Evolutionary conservation across 768 basidiomycete genomes (phyloP).

Genomic region (Calocybe cyanea): DNA sequence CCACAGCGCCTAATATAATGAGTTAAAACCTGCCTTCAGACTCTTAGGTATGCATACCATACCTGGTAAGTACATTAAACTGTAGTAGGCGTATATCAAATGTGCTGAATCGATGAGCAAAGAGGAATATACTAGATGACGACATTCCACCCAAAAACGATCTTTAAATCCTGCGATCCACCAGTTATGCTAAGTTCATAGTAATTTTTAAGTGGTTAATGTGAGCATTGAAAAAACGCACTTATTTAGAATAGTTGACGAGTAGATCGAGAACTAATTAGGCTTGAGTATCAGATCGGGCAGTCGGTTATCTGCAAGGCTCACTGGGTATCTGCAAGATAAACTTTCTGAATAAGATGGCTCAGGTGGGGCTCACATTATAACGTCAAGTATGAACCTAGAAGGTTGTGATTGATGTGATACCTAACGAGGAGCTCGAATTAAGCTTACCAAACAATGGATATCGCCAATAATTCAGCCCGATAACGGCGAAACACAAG

Average conservation of each 20-base stretch:
- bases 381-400: constrained; percentile 78
- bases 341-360: too few relatives aligned
- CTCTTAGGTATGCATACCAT: not conserved
- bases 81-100: too few relatives aligned
- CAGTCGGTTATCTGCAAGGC: not conserved
- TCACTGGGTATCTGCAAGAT: not conserved
- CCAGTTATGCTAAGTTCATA: constrained; percentile 51
- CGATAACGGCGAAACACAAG: constrained; percentile 84
- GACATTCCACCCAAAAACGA: constrained; percentile 79
- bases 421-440: not conserved
- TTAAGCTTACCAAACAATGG: constrained; percentile 62
- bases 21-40: too few relatives aligned
- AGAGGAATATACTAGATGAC: constrained; percentile 65
- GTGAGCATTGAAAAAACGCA: constrained; percentile 24
- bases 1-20: constrained; percentile 42
- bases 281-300: not conserved
- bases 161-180: constrained; percentile 40
- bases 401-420: not conserved
- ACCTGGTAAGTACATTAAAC: constrained; percentile 38
- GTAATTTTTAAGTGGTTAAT: not conserved
- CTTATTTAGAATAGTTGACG: constrained; percentile 67
- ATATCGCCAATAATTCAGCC: constrained; percentile 62
- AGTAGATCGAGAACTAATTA: constrained; percentile 43
- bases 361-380: constrained; percentile 49
- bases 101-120: not conserved